These are phyloP conservation scores for Pythium pectinolyticum DNA, from an alignment of 352 stramenopile species.

Conservation along the genomic window DNA sequence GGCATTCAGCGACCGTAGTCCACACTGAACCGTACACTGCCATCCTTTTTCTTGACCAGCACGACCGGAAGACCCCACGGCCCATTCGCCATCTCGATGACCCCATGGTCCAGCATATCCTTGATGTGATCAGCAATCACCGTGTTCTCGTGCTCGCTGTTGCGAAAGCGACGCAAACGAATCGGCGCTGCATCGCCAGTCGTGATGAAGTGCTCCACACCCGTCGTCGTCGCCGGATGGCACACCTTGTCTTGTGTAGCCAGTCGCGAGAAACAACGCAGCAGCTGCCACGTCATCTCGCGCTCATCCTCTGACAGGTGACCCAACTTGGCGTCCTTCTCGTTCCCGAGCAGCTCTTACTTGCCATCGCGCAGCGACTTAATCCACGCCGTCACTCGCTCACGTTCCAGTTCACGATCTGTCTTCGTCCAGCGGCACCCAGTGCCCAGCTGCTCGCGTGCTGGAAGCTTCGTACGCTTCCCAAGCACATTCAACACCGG, in stretches of 20 bases:
- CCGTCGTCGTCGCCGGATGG: constrained; percentile 9
- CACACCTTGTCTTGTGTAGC: constrained; percentile 5
- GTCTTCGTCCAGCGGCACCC: constrained; percentile 15
- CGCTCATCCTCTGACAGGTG: background rate
- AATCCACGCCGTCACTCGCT: background rate
- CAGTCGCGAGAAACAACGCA: constrained; percentile 14
- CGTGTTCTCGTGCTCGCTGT: constrained; percentile 16
- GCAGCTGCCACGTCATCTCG: constrained; percentile 12
- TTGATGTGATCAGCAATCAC: constrained; percentile 13
- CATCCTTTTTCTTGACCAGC: constrained; percentile 31
- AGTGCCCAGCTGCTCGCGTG: constrained; percentile 12
- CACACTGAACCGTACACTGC: constrained; percentile 27
- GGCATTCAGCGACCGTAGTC: constrained; percentile 26
- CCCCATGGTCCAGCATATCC: constrained; percentile 15
- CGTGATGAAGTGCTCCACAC: constrained; percentile 25
- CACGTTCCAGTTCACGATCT: constrained; percentile 2
- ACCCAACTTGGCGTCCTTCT: constrained; percentile 10
- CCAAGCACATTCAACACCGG: constrained; percentile 24
- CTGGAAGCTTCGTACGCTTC: constrained; percentile 12
- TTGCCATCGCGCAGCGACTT: background rate
- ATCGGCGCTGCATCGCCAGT: constrained; percentile 22
- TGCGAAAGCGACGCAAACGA: background rate
- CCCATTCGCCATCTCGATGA: constrained; percentile 19
- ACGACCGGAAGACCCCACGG: constrained; percentile 28
- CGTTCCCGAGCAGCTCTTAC: constrained; percentile 1